Evolutionary conservation across 202 grass and related monocot genomes (phyloP).

Genomic region (Carex sylvatica): DNA sequence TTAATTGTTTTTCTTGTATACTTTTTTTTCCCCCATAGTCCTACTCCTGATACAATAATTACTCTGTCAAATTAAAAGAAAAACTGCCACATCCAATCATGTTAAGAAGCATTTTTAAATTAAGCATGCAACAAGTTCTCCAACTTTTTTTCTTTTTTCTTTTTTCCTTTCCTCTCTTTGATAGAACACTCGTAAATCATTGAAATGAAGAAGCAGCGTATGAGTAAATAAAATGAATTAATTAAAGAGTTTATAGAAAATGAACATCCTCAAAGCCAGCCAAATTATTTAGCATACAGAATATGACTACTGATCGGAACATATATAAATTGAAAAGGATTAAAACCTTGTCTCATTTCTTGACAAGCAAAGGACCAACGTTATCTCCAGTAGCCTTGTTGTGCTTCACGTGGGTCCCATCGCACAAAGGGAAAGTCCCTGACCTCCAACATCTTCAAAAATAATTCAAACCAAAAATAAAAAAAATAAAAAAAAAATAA

Average conservation of each 20-base stretch:
- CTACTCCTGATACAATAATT: not conserved
- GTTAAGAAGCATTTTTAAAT: not conserved
- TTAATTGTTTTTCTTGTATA: not conserved
- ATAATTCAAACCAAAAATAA: not conserved
- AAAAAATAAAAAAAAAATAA: not conserved
- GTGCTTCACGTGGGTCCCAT: conserved; percentile 89
- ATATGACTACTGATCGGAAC: not conserved
- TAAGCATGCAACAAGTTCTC: not conserved
- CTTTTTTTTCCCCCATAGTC: not conserved
- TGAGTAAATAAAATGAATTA: not conserved
- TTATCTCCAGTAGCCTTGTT: conserved; percentile 96
- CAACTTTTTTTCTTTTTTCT: not conserved
- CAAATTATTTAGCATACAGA: conserved; percentile 8
- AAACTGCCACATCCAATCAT: not conserved
- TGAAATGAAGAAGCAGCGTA: not conserved
- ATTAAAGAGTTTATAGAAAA: not conserved
- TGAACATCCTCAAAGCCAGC: not conserved
- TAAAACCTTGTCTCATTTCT: conserved; percentile 47
- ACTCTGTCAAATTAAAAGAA: not conserved
- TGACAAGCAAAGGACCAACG: conserved; percentile 81
- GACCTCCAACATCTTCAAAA: conserved; percentile 84
- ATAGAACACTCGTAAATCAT: not conserved
- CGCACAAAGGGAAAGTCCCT: conserved; percentile 86
- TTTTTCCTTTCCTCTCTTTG: not conserved
- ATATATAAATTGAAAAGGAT: not conserved